Percentiles rank a stretch among this genome's conserved stretches.
phyloP scores from a whole-genome alignment of 495 filamentous ascomycete species.

The Aspergillus saccharolyticus region DNA sequence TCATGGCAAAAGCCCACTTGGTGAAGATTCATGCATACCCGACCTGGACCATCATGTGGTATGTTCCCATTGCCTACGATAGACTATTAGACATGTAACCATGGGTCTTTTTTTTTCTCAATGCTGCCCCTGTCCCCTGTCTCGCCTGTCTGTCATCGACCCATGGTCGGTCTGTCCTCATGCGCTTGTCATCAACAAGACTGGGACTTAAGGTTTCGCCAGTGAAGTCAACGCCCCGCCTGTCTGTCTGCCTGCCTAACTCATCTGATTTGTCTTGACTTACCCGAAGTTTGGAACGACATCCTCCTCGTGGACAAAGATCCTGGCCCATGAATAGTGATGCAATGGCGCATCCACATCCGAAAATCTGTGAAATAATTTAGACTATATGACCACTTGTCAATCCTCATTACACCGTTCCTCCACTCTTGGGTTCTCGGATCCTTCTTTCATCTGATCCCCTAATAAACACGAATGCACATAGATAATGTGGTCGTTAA shows the following conservation, averaged over 20 bases:
- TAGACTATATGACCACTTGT: no score
- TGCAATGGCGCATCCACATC: not conserved
- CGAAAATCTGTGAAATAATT: not conserved
- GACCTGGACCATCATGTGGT: constrained; percentile 5
- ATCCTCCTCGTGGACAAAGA: constrained; percentile 10
- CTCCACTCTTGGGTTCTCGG: no score
- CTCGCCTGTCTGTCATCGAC: constrained; percentile 11
- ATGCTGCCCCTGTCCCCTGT: constrained; percentile 6
- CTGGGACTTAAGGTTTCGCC: constrained; percentile 15
- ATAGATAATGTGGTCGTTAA: no score
- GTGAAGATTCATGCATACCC: not conserved
- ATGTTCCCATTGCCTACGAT: not conserved
- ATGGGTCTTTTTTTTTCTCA: constrained; percentile 4
- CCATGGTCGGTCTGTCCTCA: constrained; percentile 8
- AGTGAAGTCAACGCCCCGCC: not conserved
- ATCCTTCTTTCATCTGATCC: no score
- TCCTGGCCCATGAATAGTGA: not conserved
- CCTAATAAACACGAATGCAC: no score
- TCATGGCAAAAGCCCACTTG: not conserved
- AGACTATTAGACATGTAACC: constrained; percentile 8
- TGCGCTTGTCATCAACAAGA: constrained; percentile 14
- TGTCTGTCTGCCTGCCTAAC: no score
- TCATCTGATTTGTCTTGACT: constrained; percentile 2
- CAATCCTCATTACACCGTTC: no score
- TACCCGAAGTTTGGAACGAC: constrained; percentile 12